Evolutionary conservation across 1,284 basidiomycete species (phyloP).

Genomic region (Veloboletus limbatus): DNA sequence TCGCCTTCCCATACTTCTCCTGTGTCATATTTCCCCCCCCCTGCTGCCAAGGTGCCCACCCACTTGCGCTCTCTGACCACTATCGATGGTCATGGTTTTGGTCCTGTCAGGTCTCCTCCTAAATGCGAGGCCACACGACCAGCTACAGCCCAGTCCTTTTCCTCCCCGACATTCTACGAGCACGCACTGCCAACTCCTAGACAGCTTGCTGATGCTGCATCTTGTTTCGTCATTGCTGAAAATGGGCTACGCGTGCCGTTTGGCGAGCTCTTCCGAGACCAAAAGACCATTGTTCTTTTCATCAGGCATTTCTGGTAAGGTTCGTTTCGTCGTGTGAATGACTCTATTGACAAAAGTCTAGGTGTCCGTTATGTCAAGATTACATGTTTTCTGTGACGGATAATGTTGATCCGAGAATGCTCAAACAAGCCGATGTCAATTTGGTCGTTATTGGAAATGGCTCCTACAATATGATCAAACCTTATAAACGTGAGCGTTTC

Average conservation of each 20-base stretch:
- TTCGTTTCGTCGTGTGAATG: constrained; percentile 5
- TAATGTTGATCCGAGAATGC: constrained; percentile 48
- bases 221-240: constrained; percentile 63
- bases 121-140: constrained; percentile 14
- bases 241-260: constrained; percentile 67
- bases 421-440: constrained; percentile 53
- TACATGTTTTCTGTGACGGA: constrained; percentile 72
- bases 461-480: constrained; percentile 65
- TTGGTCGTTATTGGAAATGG: constrained; percentile 81
- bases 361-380: constrained; percentile 80
- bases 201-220: constrained; percentile 60
- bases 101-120: neutral
- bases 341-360: constrained; percentile 22
- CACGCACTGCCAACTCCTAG: constrained; percentile 40
- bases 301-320: constrained; percentile 59
- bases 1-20: constrained; percentile 20
- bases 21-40: constrained; percentile 13
- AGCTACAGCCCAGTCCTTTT: constrained; percentile 15
- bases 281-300: constrained; percentile 72
- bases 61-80: constrained; percentile 30
- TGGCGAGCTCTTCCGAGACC: constrained; percentile 65
- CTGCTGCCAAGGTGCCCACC: constrained; percentile 5
- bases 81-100: constrained; percentile 14
- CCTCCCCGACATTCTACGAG: constrained; percentile 27
- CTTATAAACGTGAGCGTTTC: constrained; percentile 56